Percentiles rank a stretch among this genome's conserved stretches.
phyloP scores from a whole-genome alignment of 331 rosid genomes.

The Dryas integrifolia region DNA sequence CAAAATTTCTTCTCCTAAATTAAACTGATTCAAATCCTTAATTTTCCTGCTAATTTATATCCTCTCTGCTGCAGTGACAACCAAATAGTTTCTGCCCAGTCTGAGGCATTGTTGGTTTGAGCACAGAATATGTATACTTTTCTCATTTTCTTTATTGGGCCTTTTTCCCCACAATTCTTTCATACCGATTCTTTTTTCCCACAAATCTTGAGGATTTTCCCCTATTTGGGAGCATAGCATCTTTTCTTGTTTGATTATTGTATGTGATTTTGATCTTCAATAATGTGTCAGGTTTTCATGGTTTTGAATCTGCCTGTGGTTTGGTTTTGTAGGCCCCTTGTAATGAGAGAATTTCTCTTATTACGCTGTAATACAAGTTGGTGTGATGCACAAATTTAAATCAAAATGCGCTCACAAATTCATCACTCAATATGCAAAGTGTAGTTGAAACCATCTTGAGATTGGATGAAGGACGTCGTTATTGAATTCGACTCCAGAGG shows the following conservation, averaged over 20 bases:
- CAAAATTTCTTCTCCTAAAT: slow-evolving; percentile 41
- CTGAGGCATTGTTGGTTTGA: slow-evolving; percentile 31
- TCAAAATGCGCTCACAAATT: no score
- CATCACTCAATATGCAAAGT: no score
- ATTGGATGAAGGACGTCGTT: no score
- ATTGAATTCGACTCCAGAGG: no score
- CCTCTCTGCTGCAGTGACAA: slow-evolving; percentile 41
- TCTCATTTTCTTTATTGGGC: not conserved
- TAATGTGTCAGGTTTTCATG: slow-evolving; percentile 19
- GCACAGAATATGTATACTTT: slow-evolving; percentile 15
- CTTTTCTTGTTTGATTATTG: not conserved
- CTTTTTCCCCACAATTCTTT: not conserved
- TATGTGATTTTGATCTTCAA: not conserved
- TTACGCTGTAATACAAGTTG: not conserved
- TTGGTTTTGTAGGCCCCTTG: not conserved
- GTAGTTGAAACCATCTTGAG: no score
- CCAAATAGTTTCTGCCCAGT: slow-evolving; percentile 29
- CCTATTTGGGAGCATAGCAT: slow-evolving; percentile 1
- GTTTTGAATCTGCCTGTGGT: slow-evolving; percentile 9
- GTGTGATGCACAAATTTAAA: no score
- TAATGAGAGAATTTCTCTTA: not conserved
- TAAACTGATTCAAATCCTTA: not conserved
- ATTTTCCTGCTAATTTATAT: not conserved
- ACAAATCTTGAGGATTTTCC: not conserved
- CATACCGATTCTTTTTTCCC: slow-evolving; percentile 2